Conservation (phyloP, 805 yeast genomes). For the Zygoascus bituminiphila region DNA sequence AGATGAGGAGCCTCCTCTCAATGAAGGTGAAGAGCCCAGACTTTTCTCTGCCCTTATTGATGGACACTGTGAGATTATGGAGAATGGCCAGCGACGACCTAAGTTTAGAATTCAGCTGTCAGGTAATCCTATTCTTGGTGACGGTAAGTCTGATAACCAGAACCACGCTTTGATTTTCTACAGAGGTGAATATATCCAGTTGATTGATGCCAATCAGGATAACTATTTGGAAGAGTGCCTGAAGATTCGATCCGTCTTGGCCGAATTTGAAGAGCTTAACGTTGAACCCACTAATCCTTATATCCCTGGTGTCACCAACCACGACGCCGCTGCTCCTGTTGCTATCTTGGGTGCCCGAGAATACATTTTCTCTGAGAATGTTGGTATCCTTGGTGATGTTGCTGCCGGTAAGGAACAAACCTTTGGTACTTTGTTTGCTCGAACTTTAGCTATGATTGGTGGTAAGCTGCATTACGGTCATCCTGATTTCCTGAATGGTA, state of each 20-base stretch:
- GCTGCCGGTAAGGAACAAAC: conserved; percentile 98
- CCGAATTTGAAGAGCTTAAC: conserved; percentile 83
- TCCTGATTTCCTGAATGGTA: conserved; percentile 87
- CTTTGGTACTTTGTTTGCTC: conserved; percentile 89
- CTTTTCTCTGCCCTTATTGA: conserved; percentile 64
- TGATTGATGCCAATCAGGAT: conserved; percentile 94
- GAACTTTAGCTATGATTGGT: conserved; percentile 89
- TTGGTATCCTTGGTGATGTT: conserved; percentile 88
- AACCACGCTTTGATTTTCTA: conserved; percentile 79
- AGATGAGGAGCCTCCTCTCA: conserved; percentile 70
- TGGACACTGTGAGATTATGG: conserved; percentile 47
- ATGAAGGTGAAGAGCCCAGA: conserved; percentile 39
- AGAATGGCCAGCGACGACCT: conserved; percentile 54
- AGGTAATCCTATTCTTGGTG: conserved; percentile 93
- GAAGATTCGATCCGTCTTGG: conserved; percentile 76
- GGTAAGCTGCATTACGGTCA: conserved; percentile 95
- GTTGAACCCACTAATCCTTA: conserved; percentile 43
- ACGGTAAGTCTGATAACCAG: conserved; percentile 94
- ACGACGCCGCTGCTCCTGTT: conserved; percentile 42
- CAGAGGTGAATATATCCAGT: conserved; percentile 92
- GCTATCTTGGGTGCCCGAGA: conserved; percentile 95
- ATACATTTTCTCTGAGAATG: conserved; percentile 85
- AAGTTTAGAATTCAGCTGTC: conserved; percentile 63
- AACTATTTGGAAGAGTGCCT: conserved; percentile 91
- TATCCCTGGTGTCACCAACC: conserved; percentile 46